These are phyloP conservation scores for Neurospora cerealis DNA, from an alignment of 495 filamentous ascomycete genomes.

Conservation along the genomic window DNA sequence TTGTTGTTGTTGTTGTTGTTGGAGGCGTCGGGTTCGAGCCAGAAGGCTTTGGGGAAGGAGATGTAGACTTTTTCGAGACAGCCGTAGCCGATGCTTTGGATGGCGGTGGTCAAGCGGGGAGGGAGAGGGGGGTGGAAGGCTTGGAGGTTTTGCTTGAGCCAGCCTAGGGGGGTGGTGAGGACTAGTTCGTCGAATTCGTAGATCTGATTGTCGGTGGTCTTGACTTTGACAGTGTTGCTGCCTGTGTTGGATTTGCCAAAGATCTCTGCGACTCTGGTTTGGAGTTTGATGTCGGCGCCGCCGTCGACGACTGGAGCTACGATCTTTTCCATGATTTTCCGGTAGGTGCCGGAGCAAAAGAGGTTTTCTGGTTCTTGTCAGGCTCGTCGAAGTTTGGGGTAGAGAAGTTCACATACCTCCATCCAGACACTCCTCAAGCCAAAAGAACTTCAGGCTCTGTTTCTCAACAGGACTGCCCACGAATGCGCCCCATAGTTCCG, in stretches of 20 bases:
- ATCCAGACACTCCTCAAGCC: conserved; percentile 89
- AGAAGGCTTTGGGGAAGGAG: conserved; percentile 65
- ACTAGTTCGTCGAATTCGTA: conserved; percentile 75
- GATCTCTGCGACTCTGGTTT: conserved; percentile 29
- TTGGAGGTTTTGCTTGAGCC: conserved; percentile 66
- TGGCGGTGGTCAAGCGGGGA: conserved; percentile 53
- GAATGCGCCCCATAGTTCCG: conserved; percentile 78
- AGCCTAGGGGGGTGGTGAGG: conserved; percentile 77
- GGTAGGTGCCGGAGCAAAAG: conserved; percentile 81
- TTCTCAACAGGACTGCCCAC: conserved; percentile 65
- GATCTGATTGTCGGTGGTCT: conserved; percentile 40
- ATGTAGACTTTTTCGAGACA: conserved; percentile 89
- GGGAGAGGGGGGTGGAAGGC: conserved; percentile 67
- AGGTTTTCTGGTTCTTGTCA: conserved; percentile 56
- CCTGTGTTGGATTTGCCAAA: conserved; percentile 36
- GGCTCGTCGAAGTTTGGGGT: background rate
- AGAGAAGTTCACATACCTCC: conserved; percentile 49
- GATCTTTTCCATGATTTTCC: conserved; percentile 59
- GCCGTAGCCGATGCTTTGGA: conserved; percentile 74
- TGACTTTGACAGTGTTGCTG: conserved; percentile 38
- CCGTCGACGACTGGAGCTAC: conserved; percentile 49
- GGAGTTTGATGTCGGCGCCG: conserved; percentile 51
- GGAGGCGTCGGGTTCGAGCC: conserved; percentile 21
- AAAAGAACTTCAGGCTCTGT: conserved; percentile 89
- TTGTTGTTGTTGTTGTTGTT: conserved; percentile 7